Percentiles rank a stretch among this genome's conserved stretches.
phyloP scores from a whole-genome alignment of 1,139 yeast species.

The Diutina ranongensis region DNA sequence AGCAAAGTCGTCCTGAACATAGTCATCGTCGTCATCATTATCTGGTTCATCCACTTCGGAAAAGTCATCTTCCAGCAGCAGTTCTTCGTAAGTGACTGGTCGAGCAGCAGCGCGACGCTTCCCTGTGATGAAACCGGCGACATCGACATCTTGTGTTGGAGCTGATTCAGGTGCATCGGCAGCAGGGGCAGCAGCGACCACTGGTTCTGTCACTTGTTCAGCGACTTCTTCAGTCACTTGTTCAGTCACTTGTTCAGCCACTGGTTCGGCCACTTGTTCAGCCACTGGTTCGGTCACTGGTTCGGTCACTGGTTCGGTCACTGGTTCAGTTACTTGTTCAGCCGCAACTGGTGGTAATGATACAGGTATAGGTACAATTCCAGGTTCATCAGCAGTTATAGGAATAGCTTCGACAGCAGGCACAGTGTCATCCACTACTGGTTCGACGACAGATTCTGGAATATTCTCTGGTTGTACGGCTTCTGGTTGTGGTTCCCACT shows the following conservation, averaged over 20 bases:
- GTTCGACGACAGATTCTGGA: too few species aligned
- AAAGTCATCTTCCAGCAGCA: constrained; percentile 6
- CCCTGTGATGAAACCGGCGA: neutral
- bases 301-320: neutral
- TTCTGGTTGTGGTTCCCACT: too few species aligned
- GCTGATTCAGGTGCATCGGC: neutral
- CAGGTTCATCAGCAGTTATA: too few species aligned
- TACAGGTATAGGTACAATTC: too few species aligned
- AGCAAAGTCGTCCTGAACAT: constrained; percentile 9
- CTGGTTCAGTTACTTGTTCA: neutral
- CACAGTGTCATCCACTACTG: too few species aligned
- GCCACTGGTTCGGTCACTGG: neutral
- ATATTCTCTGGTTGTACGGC: too few species aligned
- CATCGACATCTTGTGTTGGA: neutral
- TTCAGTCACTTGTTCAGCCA: neutral
- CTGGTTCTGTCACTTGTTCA: neutral
- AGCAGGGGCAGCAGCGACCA: neutral
- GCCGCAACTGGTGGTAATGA: too few species aligned
- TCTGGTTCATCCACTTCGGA: constrained; percentile 1
- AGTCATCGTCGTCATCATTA: constrained; percentile 2
- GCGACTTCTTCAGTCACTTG: neutral
- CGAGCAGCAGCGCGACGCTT: neutral
- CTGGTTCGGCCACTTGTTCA: neutral
- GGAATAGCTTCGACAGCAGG: too few species aligned
- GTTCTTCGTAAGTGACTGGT: neutral